These are phyloP conservation scores for Lunasporangiospora selenospora DNA, from an alignment of 192 early-diverging fungal species.

Conservation along the genomic window DNA sequence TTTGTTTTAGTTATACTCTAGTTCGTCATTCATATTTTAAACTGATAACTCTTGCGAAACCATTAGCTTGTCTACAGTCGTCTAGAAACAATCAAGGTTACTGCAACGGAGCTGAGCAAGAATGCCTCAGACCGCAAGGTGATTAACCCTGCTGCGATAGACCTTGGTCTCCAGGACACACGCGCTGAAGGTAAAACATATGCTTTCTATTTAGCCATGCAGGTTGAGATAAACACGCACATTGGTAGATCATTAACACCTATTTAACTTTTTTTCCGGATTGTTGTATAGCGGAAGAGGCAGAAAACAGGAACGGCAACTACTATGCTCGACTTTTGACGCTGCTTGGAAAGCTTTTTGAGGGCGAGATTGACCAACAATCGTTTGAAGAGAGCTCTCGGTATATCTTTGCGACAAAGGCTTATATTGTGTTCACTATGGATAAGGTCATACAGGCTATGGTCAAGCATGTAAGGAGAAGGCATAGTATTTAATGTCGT, in stretches of 20 bases:
- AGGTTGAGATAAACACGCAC: too few species aligned
- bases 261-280: too few species aligned
- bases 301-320: constrained; percentile 67
- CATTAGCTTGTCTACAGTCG: constrained; percentile 86
- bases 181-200: constrained; percentile 53
- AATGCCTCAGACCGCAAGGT: constrained; percentile 58
- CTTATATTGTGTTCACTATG: constrained; percentile 87
- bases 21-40: constrained; percentile 4
- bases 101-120: constrained; percentile 64
- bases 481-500: not conserved
- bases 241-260: too few species aligned
- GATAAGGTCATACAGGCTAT: constrained; percentile 87
- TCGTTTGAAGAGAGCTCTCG: constrained; percentile 90
- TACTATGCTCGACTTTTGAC: constrained; percentile 82
- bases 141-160: constrained; percentile 64
- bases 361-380: constrained; percentile 78
- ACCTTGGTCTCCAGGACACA: constrained; percentile 60
- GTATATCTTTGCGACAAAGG: constrained; percentile 88
- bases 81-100: constrained; percentile 78
- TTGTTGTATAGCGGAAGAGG: constrained; percentile 53
- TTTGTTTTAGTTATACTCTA: not conserved
- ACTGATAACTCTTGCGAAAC: constrained; percentile 1
- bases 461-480: constrained; percentile 74
- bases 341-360: constrained; percentile 78
- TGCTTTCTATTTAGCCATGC: too few species aligned